A percentile compares a stretch with the other conserved stretches of the same genome.
Conservation (phyloP, 495 filamentous ascomycete genomes). For the Podospora sp. region DNA sequence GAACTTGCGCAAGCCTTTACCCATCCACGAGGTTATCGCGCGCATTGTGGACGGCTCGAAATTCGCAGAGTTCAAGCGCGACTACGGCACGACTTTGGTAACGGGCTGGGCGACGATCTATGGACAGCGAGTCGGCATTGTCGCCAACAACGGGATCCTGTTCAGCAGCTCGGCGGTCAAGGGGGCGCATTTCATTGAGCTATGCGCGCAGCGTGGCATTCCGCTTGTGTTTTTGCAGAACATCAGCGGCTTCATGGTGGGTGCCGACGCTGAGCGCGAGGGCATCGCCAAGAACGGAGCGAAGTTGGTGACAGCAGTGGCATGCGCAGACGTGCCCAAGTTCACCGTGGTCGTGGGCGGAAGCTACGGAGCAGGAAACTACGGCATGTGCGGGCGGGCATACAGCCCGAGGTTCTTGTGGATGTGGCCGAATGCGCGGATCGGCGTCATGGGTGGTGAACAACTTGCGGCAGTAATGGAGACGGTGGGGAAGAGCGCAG, state of each 20-base stretch:
- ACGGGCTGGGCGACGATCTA: conserved; percentile 93
- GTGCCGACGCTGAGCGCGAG: conserved; percentile 85
- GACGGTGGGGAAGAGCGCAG: conserved; percentile 81
- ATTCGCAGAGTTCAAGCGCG: conserved; percentile 93
- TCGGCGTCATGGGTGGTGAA: conserved; percentile 94
- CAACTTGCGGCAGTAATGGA: conserved; percentile 94
- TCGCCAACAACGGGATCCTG: conserved; percentile 97
- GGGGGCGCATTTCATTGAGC: conserved; percentile 96
- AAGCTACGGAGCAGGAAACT: conserved; percentile 77
- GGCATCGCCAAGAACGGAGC: conserved; percentile 98
- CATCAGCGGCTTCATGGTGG: conserved; percentile 98
- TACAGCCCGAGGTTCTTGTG: conserved; percentile 89
- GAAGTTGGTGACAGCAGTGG: conserved; percentile 94
- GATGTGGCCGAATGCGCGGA: conserved; percentile 97
- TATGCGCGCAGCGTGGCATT: conserved; percentile 88
- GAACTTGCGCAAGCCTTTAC: conserved; percentile 81
- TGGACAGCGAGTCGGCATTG: conserved; percentile 87
- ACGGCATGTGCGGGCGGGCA: conserved; percentile 84
- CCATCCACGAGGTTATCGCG: conserved; percentile 88
- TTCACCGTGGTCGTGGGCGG: conserved; percentile 94
- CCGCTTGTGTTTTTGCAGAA: conserved; percentile 95
- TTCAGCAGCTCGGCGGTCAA: conserved; percentile 90
- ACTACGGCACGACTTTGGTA: conserved; percentile 87
- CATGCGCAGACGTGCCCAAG: conserved; percentile 94
- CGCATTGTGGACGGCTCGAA: conserved; percentile 88